phyloP scores from a whole-genome alignment of 768 basidiomycete species.

The Boletus rubroflammeus region DNA sequence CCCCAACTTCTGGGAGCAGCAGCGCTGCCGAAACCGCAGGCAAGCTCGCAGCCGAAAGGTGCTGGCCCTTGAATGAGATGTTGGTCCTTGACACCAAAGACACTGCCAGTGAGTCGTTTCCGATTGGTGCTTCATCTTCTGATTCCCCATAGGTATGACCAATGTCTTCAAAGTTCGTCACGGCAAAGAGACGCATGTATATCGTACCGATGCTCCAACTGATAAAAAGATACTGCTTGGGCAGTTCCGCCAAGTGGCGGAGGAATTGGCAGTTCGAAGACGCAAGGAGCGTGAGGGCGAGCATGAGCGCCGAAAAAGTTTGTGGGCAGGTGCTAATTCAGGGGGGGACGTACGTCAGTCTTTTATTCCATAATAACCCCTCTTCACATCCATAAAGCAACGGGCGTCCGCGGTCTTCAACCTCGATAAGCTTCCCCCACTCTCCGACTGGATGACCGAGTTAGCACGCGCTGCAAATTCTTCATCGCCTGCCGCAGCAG shows the following conservation, averaged over 20 bases:
- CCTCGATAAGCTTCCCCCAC: slow-evolving; percentile 45
- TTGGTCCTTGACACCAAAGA: slow-evolving; percentile 96
- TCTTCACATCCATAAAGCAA: slow-evolving; percentile 17
- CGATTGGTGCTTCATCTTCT: not conserved
- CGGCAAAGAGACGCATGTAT: slow-evolving; percentile 92
- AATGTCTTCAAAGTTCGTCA: slow-evolving; percentile 96
- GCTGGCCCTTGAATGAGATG: slow-evolving; percentile 93
- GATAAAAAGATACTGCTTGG: slow-evolving; percentile 86
- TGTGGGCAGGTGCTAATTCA: slow-evolving; percentile 53
- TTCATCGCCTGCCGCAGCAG: slow-evolving; percentile 25
- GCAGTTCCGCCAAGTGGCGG: slow-evolving; percentile 88
- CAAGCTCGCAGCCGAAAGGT: slow-evolving; percentile 87
- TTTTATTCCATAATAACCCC: not conserved
- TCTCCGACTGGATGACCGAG: slow-evolving; percentile 78
- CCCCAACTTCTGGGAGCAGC: slow-evolving; percentile 60
- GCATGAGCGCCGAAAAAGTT: slow-evolving; percentile 80
- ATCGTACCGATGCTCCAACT: slow-evolving; percentile 72
- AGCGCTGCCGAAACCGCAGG: slow-evolving; percentile 54
- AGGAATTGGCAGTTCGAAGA: slow-evolving; percentile 83
- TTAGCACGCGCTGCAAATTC: slow-evolving; percentile 53
- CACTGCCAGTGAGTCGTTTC: slow-evolving; percentile 66
- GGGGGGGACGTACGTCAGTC: slow-evolving; percentile 37
- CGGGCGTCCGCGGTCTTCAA: slow-evolving; percentile 34
- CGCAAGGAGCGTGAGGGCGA: slow-evolving; percentile 93
- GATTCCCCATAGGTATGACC: slow-evolving; percentile 56